phyloP scores from a whole-genome alignment of 768 basidiomycete species.

The Auriculariales sp. region DNA sequence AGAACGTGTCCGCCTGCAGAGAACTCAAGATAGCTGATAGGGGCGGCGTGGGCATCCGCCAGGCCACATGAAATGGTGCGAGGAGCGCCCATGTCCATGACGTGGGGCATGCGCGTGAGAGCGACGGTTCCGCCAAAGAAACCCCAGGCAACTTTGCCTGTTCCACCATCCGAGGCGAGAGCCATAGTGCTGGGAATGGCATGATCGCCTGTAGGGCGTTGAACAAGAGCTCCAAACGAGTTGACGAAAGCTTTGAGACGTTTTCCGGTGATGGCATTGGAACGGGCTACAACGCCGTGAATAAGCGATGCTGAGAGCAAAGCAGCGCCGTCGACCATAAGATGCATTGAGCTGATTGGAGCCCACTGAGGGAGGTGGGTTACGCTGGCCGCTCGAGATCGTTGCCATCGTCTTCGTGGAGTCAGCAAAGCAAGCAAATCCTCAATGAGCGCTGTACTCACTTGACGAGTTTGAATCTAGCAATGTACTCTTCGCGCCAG shows the following conservation, averaged over 20 bases:
- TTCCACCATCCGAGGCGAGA: conserved; percentile 45
- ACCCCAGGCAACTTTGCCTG: conserved; percentile 62
- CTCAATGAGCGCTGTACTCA: conserved; percentile 15
- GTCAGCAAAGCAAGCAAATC: not conserved
- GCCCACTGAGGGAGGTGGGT: conserved; percentile 52
- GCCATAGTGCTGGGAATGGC: conserved; percentile 10
- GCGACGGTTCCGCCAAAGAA: conserved; percentile 53
- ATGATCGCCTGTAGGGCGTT: conserved; percentile 2
- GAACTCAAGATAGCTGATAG: conserved; percentile 43
- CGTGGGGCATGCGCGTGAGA: conserved; percentile 38
- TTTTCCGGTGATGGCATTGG: conserved; percentile 46
- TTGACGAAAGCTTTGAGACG: not conserved
- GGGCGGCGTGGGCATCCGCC: conserved; percentile 49
- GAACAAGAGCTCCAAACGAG: not conserved
- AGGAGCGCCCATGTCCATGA: conserved; percentile 38
- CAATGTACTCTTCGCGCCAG: conserved; percentile 62
- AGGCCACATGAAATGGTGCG: conserved; percentile 28
- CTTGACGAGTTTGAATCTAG: conserved; percentile 39
- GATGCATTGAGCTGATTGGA: conserved; percentile 39
- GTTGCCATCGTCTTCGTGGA: conserved; percentile 48
- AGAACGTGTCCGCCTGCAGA: conserved; percentile 22
- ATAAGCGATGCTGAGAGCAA: conserved; percentile 49
- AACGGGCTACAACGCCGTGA: conserved; percentile 62
- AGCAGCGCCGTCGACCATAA: conserved; percentile 34
- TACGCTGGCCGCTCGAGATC: conserved; percentile 42